These are phyloP conservation scores for Fusarium nanum DNA, from an alignment of 2,329 filamentous ascomycete species.

Conservation along the genomic window DNA sequence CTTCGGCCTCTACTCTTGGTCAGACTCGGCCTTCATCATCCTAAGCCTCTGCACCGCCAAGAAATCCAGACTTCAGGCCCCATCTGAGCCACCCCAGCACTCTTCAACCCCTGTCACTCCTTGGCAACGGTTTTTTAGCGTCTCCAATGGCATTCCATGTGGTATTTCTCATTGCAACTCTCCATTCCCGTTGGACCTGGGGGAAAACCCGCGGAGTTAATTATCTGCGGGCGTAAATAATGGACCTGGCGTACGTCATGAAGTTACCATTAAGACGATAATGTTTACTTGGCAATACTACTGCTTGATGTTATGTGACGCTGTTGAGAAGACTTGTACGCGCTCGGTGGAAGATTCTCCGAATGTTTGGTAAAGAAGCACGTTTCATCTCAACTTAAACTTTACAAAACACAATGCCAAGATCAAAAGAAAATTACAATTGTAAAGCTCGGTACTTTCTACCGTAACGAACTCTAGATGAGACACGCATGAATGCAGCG, in stretches of 20 bases:
- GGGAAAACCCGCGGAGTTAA: not conserved
- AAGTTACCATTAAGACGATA: not conserved
- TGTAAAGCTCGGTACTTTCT: not conserved
- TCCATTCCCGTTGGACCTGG: not conserved
- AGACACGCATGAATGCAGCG: not conserved
- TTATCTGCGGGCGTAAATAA: not conserved
- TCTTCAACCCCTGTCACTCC: not conserved
- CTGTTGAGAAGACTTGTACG: not conserved
- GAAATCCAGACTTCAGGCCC: constrained; percentile 12
- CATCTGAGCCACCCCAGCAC: constrained; percentile 6
- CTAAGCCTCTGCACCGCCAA: constrained; percentile 19
- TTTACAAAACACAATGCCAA: too few species aligned
- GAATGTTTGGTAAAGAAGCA: not conserved
- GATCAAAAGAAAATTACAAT: not conserved
- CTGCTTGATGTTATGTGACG: not conserved
- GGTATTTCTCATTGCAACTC: not conserved
- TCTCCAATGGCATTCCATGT: not conserved
- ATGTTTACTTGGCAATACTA: not conserved
- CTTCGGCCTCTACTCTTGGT: not conserved
- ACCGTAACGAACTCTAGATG: not conserved
- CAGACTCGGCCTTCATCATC: not conserved
- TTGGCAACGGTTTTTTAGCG: constrained; percentile 22
- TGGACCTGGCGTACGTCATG: constrained; percentile 7
- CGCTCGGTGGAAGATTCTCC: not conserved
- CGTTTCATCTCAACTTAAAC: not conserved